Evolutionary conservation across 495 filamentous ascomycete species (phyloP).

Genomic region (Hyaloscypha variabilis): DNA sequence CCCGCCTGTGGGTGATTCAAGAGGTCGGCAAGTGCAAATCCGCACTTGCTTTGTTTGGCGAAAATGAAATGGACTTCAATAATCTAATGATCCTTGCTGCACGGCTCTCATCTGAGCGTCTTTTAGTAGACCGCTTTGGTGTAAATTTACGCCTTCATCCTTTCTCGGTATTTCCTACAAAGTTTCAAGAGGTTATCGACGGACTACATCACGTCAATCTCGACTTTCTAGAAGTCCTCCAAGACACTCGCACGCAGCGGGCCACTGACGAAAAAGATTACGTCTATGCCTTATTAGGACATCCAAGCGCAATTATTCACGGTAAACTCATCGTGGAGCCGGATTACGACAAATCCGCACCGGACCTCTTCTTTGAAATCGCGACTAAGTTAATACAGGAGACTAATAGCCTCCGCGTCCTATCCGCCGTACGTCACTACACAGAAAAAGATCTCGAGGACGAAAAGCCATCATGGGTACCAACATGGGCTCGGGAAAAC

Average conservation of each 20-base stretch:
- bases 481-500: not conserved
- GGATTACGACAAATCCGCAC: not conserved
- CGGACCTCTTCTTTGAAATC: conserved; percentile 2
- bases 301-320: conserved; percentile 1
- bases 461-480: conserved; percentile 1
- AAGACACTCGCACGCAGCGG: not conserved
- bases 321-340: conserved; percentile 2
- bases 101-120: not conserved
- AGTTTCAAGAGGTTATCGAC: not conserved
- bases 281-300: conserved; percentile 11
- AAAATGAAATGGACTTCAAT: not conserved
- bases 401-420: conserved; percentile 5
- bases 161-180: conserved; percentile 1
- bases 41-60: conserved; percentile 2
- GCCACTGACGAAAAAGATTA: conserved; percentile 4
- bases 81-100: conserved; percentile 2
- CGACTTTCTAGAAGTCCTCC: conserved; percentile 4
- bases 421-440: not conserved
- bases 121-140: conserved; percentile 1
- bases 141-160: conserved; percentile 1
- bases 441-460: not conserved
- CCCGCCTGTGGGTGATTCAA: conserved; percentile 10
- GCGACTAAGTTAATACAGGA: not conserved
- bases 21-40: conserved; percentile 3
- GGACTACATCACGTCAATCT: not conserved